Percentiles rank a stretch among this genome's conserved stretches.
Evolutionary conservation across 345 rosid species (phyloP).

Genomic region (Eucalyptus albens): DNA sequence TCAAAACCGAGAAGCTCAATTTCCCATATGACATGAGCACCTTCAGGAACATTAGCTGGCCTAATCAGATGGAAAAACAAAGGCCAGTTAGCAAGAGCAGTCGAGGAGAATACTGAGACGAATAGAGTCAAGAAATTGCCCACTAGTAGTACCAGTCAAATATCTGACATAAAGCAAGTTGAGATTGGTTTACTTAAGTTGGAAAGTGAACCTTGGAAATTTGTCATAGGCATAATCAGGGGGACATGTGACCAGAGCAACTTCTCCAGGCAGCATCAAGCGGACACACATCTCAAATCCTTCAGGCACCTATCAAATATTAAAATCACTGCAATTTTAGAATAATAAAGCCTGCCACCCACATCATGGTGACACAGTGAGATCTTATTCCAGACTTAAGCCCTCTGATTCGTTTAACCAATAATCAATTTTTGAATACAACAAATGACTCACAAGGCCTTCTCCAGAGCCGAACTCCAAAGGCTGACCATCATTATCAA

Average conservation of each 20-base stretch:
- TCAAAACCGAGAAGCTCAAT: conserved; percentile 96
- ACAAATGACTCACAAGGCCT: conserved; percentile 59
- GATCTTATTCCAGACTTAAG: neutral
- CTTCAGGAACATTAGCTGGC: conserved; percentile 78
- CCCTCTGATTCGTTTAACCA: neutral
- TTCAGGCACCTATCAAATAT: conserved; percentile 63
- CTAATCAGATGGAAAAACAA: conserved; percentile 18
- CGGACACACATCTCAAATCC: conserved; percentile 98
- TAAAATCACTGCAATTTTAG: neutral
- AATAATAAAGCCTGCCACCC: neutral
- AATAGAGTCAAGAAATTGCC: neutral
- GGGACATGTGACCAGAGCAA: conserved; percentile 87
- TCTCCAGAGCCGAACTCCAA: conserved; percentile 94
- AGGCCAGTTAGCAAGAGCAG: neutral
- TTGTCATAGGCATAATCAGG: conserved; percentile 98
- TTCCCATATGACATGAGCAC: conserved; percentile 90
- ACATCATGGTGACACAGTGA: neutral
- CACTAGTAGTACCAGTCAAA: neutral
- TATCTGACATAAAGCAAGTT: neutral
- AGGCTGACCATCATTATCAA: conserved; percentile 68
- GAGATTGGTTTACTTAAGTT: neutral
- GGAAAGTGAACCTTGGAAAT: conserved; percentile 49
- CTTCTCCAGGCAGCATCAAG: conserved; percentile 89
- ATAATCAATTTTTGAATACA: neutral
- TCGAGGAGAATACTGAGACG: neutral